Percentiles rank a stretch among this genome's conserved stretches.
These are phyloP conservation scores for Strombidium stylifer DNA, from an alignment of 73 alveolate genomes.

Conservation along the genomic window DNA sequence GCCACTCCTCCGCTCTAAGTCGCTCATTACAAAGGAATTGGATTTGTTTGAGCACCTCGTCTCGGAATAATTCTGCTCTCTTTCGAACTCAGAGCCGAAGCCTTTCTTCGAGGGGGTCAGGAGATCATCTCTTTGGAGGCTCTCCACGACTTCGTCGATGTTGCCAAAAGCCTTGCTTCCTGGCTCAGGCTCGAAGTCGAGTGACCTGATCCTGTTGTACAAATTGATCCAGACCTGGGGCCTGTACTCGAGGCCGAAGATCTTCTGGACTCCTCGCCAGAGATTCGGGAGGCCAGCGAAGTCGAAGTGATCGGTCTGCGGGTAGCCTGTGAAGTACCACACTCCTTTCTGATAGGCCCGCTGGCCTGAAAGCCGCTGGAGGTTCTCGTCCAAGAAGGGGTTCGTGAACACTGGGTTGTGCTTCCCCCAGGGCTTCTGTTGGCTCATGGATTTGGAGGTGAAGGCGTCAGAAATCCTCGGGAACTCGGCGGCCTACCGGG, in stretches of 20 bases:
- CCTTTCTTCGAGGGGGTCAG: no score
- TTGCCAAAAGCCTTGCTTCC: no score
- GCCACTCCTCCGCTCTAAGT: no score
- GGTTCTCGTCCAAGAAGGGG: slow-evolving; percentile 11
- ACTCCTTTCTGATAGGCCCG: slow-evolving; percentile 9
- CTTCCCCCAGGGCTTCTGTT: slow-evolving; percentile 59
- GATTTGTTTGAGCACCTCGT: no score
- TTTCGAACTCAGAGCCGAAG: no score
- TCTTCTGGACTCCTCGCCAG: neutral
- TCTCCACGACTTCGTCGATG: no score
- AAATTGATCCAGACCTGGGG: slow-evolving; percentile 3
- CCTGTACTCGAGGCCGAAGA: slow-evolving; percentile 16
- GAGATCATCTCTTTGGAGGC: no score
- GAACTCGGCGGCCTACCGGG: slow-evolving; percentile 44
- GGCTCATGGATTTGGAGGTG: slow-evolving; percentile 1
- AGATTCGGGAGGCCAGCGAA: slow-evolving; percentile 38
- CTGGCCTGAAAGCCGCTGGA: neutral
- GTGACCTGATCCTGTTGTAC: no score
- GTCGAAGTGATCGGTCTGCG: slow-evolving; percentile 39
- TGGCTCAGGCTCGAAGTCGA: no score
- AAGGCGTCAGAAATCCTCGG: slow-evolving; percentile 20
- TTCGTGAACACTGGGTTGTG: slow-evolving; percentile 27
- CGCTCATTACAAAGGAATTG: no score
- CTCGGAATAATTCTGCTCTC: no score
- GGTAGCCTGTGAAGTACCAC: slow-evolving; percentile 39